Evolutionary conservation across 108 stramenopile genomes (phyloP).

Genomic region (Cyclotella kingstonii): DNA sequence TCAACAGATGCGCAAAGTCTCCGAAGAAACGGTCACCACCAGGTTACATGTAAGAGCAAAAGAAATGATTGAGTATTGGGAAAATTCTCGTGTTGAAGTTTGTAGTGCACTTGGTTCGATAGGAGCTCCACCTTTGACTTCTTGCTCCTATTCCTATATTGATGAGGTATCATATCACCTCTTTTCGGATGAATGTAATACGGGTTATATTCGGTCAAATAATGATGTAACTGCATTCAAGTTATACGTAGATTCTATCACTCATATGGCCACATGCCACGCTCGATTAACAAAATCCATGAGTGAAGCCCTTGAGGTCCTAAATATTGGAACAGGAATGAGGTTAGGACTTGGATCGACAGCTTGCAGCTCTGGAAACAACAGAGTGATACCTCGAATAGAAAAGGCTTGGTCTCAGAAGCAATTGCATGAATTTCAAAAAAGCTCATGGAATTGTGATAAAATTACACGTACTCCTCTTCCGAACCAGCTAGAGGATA

Average conservation of each 20-base stretch:
- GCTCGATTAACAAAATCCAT: slow-evolving; percentile 7
- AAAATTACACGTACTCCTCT: background rate
- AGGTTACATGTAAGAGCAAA: background rate
- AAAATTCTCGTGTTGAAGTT: slow-evolving; percentile 7
- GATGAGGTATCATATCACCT: background rate
- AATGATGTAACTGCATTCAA: background rate
- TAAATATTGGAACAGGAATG: slow-evolving; percentile 13
- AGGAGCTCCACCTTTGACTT: slow-evolving; percentile 15
- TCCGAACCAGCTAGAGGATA: background rate
- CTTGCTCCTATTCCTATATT: background rate
- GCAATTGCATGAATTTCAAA: background rate
- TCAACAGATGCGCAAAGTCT: background rate
- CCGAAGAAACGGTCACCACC: background rate
- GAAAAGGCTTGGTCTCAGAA: slow-evolving; percentile 27
- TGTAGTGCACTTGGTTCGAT: slow-evolving; percentile 19
- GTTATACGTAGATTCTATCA: slow-evolving; percentile 3
- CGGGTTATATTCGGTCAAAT: background rate
- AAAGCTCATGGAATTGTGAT: background rate
- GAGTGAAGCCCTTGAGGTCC: background rate
- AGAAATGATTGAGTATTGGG: background rate
- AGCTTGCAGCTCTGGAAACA: background rate
- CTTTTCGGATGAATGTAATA: background rate
- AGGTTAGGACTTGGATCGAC: slow-evolving; percentile 20
- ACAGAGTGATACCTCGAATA: slow-evolving; percentile 10
- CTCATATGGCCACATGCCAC: slow-evolving; percentile 12